Base-by-base conservation (phyloP, 148 eudicot species). In the Chenopodium album region DNA sequence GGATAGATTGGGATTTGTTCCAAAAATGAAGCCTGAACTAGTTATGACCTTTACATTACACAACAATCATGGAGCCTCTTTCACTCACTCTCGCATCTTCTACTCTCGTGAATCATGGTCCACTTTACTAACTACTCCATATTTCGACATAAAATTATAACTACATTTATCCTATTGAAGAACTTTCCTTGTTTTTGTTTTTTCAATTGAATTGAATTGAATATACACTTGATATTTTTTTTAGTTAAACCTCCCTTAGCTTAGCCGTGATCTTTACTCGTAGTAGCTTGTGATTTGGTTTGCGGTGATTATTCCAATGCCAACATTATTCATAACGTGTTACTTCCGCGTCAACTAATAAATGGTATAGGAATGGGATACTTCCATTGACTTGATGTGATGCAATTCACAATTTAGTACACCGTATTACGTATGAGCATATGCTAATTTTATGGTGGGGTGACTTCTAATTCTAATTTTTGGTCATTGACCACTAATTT, bases 1-100 rank as follows among this genome's bases (percentile, higher is more conserved):
- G 6, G 12, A 74, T 13, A 48, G 13, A 23, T 50, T 74, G 63
- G 62, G 62, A 56, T 50, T 50, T 44, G 75, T 26, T 71, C 12
- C 12, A 26, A 54, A 73, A 74, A 52, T 74, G 41, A 74, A 74
- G 77, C 77, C 77, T 74, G 62, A 52, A 74, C 77, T 74, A 74
- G 77, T 74, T 74, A 29, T 50, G 41, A 28, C 77, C 77, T 74
- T 41, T 47, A 47, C 23, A 29, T 13, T 3, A 66, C 14, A 70
- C 72, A 1, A 68, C 8, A 13, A 68, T 66, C 29, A 66, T 66
- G 34, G 32, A 66, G 26, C 52, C 52, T 41, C 8, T 12, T 48
- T 9, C 52, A 12, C 67, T 9, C 52, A 12, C 67, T 63, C 67
- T 63, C 26, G 10, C 67, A 63, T 63, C 23, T 63, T 6, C 67